These are phyloP conservation scores for Colletotrichum sublineola DNA, from an alignment of 2,329 filamentous ascomycete species.

Conservation along the genomic window DNA sequence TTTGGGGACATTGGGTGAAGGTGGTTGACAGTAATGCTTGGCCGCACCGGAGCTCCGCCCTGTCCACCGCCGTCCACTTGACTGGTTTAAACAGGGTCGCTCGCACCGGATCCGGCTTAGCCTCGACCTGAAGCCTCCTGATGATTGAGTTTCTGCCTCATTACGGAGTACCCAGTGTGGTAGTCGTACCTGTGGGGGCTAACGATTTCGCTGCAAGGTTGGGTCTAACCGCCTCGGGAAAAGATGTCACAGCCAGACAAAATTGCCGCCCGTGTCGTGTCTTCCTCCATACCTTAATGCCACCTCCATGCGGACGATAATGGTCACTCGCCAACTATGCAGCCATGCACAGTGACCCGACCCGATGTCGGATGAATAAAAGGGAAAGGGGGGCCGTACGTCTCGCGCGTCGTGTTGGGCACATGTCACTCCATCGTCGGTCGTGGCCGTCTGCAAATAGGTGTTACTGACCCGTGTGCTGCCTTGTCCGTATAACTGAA, in stretches of 20 bases:
- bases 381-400: not conserved
- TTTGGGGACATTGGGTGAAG: not conserved
- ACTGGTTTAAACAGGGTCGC: conserved; percentile 27
- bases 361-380: conserved; percentile 1
- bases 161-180: not conserved
- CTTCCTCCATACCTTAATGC: conserved; percentile 10
- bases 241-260: conserved; percentile 7
- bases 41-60: conserved; percentile 38
- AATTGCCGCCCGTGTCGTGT: conserved; percentile 6
- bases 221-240: conserved; percentile 28
- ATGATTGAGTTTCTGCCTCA: conserved; percentile 32
- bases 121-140: not conserved
- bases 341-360: conserved; percentile 7
- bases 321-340: not conserved
- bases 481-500: conserved; percentile 21
- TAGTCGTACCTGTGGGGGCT: conserved; percentile 7
- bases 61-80: conserved; percentile 24
- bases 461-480: not conserved
- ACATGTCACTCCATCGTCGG: not conserved
- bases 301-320: conserved; percentile 2
- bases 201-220: conserved; percentile 13
- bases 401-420: conserved; percentile 4
- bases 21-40: conserved; percentile 1
- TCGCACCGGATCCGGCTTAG: conserved; percentile 20
- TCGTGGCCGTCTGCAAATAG: not conserved